Evolutionary conservation across 805 yeast species (phyloP), one percentile per base, ranked within the genome.

Genomic region (Kluyveromyces starmeri): DNA sequence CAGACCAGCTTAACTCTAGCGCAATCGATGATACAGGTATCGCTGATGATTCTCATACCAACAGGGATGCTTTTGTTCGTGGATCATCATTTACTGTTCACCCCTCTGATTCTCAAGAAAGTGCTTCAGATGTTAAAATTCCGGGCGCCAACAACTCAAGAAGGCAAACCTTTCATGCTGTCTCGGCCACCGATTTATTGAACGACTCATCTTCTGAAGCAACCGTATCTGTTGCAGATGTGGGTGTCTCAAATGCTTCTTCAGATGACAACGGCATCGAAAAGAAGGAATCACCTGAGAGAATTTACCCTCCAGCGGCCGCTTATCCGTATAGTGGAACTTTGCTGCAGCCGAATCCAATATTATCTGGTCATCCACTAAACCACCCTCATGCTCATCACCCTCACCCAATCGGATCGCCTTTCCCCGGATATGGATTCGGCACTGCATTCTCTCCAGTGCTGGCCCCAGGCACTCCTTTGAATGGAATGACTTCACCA

Each of bases 321-420:
- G 59, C 57, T 9, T 50, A 50, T 18, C 55, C 61, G n/a, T 53
- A 52, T 20, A 55, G 52, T 10, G 58, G 59, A 10, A 56, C 59
- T 6, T 34, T 52, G 25, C 35, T 51, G 34, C 59, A 50, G 35
- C 59, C 59, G 11, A 51, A 45, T 26, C 52, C 53, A 7, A 43
- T 50, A 7, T 30, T 50, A 12, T 41, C 52, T 12, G 53, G 52
- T n/a, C 51, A 45, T 22, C 47, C 39, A 22, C 50, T 42, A n/a
- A 45, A 39, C 7, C n/a, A n/a, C n/a, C 26, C 26, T 6, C n/a
- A n/a, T 12, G 26, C 14, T 10, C 26, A 23, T 23, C 26, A 23
- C 13, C 23, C 23, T 11, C 46, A 46, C 40, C 51, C 53, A 3
- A 45, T 51, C 7, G 52, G 49, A 21, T 55, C 60, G 7, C 55